phyloP scores from a whole-genome alignment of 805 yeast genomes.

The Kodamaea sagamina region DNA sequence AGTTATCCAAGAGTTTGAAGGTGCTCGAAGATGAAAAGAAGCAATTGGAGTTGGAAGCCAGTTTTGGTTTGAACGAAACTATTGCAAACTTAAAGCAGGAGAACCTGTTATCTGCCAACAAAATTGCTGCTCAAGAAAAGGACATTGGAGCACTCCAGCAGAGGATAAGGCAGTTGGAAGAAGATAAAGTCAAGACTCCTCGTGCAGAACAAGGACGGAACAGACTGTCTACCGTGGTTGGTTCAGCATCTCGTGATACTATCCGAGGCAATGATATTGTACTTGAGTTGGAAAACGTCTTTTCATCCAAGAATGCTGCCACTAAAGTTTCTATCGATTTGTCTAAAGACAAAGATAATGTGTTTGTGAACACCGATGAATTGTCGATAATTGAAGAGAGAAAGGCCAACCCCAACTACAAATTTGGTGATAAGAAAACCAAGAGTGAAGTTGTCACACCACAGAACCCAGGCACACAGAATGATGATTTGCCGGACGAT shows the following conservation, averaged over 20 bases:
- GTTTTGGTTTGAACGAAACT: conserved; percentile 23
- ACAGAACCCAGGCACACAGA: not conserved
- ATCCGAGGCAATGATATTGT: conserved; percentile 12
- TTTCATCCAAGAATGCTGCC: conserved; percentile 9
- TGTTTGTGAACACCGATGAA: conserved; percentile 15
- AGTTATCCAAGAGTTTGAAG: conserved; percentile 25
- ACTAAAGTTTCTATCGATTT: not conserved
- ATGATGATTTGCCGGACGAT: not conserved
- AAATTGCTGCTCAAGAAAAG: conserved; percentile 26
- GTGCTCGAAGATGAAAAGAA: conserved; percentile 24
- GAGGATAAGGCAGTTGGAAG: conserved; percentile 25
- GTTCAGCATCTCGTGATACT: conserved; percentile 1
- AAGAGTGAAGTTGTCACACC: conserved; percentile 1
- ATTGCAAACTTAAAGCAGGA: conserved; percentile 27
- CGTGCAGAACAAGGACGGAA: not conserved
- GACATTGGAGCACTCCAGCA: conserved; percentile 27
- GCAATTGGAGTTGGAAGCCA: conserved; percentile 23
- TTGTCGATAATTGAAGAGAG: conserved; percentile 14
- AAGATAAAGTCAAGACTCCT: conserved; percentile 17
- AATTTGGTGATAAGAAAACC: conserved; percentile 4
- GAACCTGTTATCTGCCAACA: conserved; percentile 21
- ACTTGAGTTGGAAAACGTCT: conserved; percentile 15
- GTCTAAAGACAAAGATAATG: not conserved
- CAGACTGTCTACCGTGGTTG: not conserved
- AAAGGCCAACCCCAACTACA: conserved; percentile 2